phyloP scores from a whole-genome alignment of 2,329 filamentous ascomycete genomes.

The Fusarium cicatricum region DNA sequence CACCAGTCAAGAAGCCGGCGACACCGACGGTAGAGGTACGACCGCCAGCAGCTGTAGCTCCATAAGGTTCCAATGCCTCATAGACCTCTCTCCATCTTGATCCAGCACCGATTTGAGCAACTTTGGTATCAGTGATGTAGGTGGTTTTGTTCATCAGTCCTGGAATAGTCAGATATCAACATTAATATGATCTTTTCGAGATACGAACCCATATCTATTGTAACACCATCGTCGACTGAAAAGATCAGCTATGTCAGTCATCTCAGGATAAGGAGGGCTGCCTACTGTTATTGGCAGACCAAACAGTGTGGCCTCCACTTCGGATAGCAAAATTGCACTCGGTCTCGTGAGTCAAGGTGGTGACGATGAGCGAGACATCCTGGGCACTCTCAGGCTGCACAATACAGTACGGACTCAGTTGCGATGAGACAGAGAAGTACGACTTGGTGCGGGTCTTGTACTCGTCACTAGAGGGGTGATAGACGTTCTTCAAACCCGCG shows the following conservation, averaged over 20 bases:
- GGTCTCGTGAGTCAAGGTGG: conserved; percentile 5
- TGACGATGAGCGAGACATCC: conserved; percentile 31
- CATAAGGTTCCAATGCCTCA: conserved; percentile 39
- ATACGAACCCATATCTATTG: conserved; percentile 12
- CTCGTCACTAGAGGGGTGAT: conserved; percentile 6
- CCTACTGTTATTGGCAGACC: conserved; percentile 18
- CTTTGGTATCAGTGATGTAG: conserved; percentile 35
- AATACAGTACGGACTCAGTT: conserved; percentile 37
- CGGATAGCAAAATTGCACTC: conserved; percentile 28
- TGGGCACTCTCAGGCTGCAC: conserved; percentile 33
- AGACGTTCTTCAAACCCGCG: conserved; percentile 22
- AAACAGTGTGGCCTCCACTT: conserved; percentile 24
- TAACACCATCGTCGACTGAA: conserved; percentile 24
- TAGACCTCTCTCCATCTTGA: conserved; percentile 51
- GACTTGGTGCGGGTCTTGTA: conserved; percentile 32
- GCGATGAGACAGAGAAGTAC: conserved; percentile 38
- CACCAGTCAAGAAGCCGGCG: conserved; percentile 42
- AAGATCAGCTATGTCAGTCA: background rate
- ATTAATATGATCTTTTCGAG: background rate
- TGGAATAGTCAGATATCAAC: background rate
- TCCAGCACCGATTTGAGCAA: conserved; percentile 48
- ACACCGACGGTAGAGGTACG: conserved; percentile 48
- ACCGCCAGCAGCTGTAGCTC: conserved; percentile 53
- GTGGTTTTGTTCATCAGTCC: conserved; percentile 39
- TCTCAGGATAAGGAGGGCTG: background rate